Percentiles rank a stretch among this genome's conserved stretches.
phyloP scores from a whole-genome alignment of 805 yeast species.

The Debaryomyces prosopidis region DNA sequence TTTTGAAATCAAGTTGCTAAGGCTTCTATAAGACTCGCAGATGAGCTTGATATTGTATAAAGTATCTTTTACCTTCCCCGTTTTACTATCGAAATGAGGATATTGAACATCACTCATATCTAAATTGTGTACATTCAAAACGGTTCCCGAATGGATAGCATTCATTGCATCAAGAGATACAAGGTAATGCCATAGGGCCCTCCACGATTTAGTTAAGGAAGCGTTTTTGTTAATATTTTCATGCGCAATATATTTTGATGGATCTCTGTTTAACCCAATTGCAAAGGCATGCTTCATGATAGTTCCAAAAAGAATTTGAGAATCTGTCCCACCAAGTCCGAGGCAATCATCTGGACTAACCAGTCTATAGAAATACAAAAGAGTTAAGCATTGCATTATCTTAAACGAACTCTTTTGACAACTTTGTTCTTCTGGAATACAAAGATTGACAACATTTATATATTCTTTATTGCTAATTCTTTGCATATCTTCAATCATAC shows the following conservation, averaged over 20 bases:
- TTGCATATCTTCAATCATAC: constrained; percentile 31
- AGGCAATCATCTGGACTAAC: constrained; percentile 44
- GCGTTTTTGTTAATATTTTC: constrained; percentile 29
- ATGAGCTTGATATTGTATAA: constrained; percentile 16
- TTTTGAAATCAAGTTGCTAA: constrained; percentile 27
- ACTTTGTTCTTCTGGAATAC: constrained; percentile 32
- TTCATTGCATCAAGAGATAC: constrained; percentile 28
- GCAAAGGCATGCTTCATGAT: constrained; percentile 39
- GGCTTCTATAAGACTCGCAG: constrained; percentile 27
- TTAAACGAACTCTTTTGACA: constrained; percentile 33
- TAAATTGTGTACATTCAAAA: constrained; percentile 24
- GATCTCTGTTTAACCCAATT: constrained; percentile 43
- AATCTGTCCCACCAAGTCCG: constrained; percentile 41
- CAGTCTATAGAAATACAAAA: constrained; percentile 33
- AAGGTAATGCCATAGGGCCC: constrained; percentile 37
- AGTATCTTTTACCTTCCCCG: constrained; percentile 15
- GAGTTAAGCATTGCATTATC: constrained; percentile 34
- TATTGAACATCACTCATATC: constrained; percentile 34
- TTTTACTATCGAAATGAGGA: constrained; percentile 18
- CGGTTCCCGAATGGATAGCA: constrained; percentile 34
- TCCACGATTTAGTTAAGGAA: constrained; percentile 30
- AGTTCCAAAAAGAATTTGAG: constrained; percentile 37
- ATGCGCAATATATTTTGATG: constrained; percentile 29
- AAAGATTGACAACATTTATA: constrained; percentile 30
- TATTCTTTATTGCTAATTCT: constrained; percentile 27